These are phyloP conservation scores for Heimioporus sp. DNA, from an alignment of 768 basidiomycete genomes.

Conservation along the genomic window DNA sequence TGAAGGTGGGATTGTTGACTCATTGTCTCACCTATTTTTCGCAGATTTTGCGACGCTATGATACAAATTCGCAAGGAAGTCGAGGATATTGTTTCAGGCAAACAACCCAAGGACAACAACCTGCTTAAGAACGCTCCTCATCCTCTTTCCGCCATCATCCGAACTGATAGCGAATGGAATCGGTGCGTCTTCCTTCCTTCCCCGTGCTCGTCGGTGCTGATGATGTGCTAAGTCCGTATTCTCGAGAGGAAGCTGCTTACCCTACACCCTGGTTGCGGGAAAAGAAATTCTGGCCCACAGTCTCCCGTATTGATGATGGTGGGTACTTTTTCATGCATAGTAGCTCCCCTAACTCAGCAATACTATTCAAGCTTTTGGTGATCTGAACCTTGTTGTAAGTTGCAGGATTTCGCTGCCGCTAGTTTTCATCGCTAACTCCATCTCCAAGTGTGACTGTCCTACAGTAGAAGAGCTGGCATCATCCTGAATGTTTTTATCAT, in stretches of 20 bases:
- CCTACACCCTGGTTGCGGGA: slow-evolving; percentile 79
- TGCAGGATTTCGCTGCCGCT: not conserved
- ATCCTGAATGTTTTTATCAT: slow-evolving; percentile 16
- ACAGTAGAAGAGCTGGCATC: slow-evolving; percentile 76
- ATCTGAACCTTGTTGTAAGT: slow-evolving; percentile 85
- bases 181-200: slow-evolving; percentile 44
- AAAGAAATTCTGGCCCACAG: slow-evolving; percentile 97
- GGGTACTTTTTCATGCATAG: slow-evolving; percentile 25
- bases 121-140: slow-evolving; percentile 94
- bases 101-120: slow-evolving; percentile 90
- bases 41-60: slow-evolving; percentile 97
- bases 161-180: slow-evolving; percentile 84
- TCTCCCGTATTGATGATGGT: slow-evolving; percentile 93
- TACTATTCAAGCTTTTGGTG: slow-evolving; percentile 72
- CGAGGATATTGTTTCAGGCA: slow-evolving; percentile 81
- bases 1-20: not conserved
- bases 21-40: not conserved
- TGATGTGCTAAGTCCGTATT: slow-evolving; percentile 64
- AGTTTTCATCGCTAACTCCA: slow-evolving; percentile 8
- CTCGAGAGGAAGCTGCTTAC: slow-evolving; percentile 87
- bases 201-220: slow-evolving; percentile 5
- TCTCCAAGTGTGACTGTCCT: slow-evolving; percentile 75
- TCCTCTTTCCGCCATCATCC: slow-evolving; percentile 67
- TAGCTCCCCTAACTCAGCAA: slow-evolving; percentile 2
- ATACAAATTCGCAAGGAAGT: slow-evolving; percentile 93